Conservation (phyloP, 139 green algal genomes). For the Coelastrella sp. region DNA sequence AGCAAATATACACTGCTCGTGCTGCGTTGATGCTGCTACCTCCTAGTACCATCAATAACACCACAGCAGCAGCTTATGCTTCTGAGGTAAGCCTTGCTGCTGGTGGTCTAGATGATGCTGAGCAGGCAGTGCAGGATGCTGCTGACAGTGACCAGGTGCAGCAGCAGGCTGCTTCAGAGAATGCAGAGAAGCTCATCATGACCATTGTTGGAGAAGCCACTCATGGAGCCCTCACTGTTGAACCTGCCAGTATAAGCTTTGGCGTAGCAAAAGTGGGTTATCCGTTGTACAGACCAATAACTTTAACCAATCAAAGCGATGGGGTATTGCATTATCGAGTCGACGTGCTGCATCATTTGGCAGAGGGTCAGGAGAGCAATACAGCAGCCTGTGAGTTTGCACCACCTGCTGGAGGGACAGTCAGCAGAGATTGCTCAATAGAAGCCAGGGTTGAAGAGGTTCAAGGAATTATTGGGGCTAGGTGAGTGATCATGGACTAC, state of each 20-base stretch:
- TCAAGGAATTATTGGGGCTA: conserved; percentile 49
- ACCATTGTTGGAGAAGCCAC: conserved; percentile 70
- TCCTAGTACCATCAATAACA: not conserved
- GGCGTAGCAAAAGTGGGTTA: conserved; percentile 68
- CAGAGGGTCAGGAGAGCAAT: conserved; percentile 13
- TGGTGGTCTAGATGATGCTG: not conserved
- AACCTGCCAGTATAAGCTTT: conserved; percentile 64
- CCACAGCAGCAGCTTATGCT: not conserved
- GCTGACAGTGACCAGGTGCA: too few species aligned
- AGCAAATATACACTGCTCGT: conserved; percentile 53
- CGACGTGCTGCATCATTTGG: conserved; percentile 7
- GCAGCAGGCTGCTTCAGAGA: not conserved
- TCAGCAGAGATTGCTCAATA: not conserved
- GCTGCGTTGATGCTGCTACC: conserved; percentile 33
- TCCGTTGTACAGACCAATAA: conserved; percentile 49
- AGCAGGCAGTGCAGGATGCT: not conserved
- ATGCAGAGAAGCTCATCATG: conserved; percentile 52
- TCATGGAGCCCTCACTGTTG: conserved; percentile 63
- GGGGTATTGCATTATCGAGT: conserved; percentile 73
- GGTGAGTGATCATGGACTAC: too few species aligned
- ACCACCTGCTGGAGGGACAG: not conserved
- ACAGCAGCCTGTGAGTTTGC: conserved; percentile 33
- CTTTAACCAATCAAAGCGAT: conserved; percentile 74
- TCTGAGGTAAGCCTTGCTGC: not conserved
- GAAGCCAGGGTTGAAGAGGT: conserved; percentile 67